Evolutionary conservation across 2,329 filamentous ascomycete species (phyloP), one percentile per base, ranked within the genome.

Genomic region (Sclerotinia minor): DNA sequence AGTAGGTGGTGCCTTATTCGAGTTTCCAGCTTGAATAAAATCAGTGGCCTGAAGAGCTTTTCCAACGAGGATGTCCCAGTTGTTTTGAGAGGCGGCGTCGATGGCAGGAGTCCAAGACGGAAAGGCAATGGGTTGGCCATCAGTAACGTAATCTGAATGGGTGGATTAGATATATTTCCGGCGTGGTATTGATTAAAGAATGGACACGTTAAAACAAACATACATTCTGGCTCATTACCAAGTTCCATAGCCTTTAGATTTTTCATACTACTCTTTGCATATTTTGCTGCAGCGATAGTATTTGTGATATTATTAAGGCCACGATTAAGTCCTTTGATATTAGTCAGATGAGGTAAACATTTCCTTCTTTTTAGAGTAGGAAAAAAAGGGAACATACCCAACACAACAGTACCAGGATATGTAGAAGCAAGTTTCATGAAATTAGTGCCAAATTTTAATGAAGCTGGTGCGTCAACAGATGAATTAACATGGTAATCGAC

Each of bases 221-320:
- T 72, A 84, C 83, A 85, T 69, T 86, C 82, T 4, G 85, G 84
- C 67, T 87, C 84, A 71, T 87, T 87, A 1, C 84, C 84, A 1
- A 87, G 77, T 72, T 87, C 84, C 45, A 87, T 83, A 3, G 84
- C 82, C 24, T 82, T 76, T 15, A 87, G 73, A 69, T 85, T 86
- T 5, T 69, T 71, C 71, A 86, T 82, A n/a, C 77, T 73, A 1
- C 71, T 71, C 13, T 81, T 78, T 0, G 81, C 84, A 0, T 79
- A 72, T 54, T 78, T 79, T 2, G 84, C 84, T 0, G 84, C 85
- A 0, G 79, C 78, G 45, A 86, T 82, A 0, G 83, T 86, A 70
- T 87, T 87, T n/a, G 77, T 72, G 24, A 85, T 77, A 57, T 85
- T 79, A 70, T 86, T 80, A 44, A 83, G 79, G 1, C 83, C 81